Conservation (phyloP, 306 rosid genomes). For the Fagus sylvatica region DNA sequence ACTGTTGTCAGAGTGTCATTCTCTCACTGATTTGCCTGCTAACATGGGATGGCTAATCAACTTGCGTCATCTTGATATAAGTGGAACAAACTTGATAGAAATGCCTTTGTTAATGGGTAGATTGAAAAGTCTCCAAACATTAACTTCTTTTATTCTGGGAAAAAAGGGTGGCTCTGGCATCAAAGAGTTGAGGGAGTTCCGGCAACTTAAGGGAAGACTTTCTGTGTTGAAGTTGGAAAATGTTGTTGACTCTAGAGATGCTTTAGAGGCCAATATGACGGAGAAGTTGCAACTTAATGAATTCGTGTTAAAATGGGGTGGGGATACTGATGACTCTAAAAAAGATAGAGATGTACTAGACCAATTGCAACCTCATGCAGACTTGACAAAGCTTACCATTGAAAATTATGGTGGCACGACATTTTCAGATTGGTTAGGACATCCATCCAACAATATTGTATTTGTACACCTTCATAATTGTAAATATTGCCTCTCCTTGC, state of each 20-base stretch:
- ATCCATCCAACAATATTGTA: neutral
- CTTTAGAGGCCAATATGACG: neutral
- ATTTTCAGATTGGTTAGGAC: slow-evolving; percentile 22
- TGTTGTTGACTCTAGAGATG: slow-evolving; percentile 5
- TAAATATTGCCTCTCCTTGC: slow-evolving; percentile 2
- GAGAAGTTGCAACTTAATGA: neutral
- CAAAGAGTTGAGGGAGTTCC: slow-evolving; percentile 7
- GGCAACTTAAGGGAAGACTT: neutral
- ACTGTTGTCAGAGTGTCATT: neutral
- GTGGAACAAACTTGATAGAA: neutral
- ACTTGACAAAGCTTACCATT: slow-evolving; percentile 14
- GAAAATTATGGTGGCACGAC: slow-evolving; percentile 14
- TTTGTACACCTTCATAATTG: neutral
- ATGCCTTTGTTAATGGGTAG: slow-evolving; percentile 26
- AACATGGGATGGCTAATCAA: slow-evolving; percentile 9
- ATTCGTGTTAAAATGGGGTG: slow-evolving; percentile 22
- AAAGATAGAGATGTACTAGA: neutral
- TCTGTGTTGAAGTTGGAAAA: slow-evolving; percentile 19
- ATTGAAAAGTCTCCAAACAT: slow-evolving; percentile 1
- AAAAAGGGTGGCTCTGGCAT: neutral
- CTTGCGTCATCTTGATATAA: slow-evolving; percentile 3
- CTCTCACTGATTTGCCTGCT: slow-evolving; percentile 5
- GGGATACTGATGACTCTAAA: neutral
- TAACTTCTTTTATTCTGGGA: slow-evolving; percentile 6
- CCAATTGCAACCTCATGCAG: slow-evolving; percentile 20